Conservation (phyloP, 2,329 filamentous ascomycete species). For the Dothistroma pini region DNA sequence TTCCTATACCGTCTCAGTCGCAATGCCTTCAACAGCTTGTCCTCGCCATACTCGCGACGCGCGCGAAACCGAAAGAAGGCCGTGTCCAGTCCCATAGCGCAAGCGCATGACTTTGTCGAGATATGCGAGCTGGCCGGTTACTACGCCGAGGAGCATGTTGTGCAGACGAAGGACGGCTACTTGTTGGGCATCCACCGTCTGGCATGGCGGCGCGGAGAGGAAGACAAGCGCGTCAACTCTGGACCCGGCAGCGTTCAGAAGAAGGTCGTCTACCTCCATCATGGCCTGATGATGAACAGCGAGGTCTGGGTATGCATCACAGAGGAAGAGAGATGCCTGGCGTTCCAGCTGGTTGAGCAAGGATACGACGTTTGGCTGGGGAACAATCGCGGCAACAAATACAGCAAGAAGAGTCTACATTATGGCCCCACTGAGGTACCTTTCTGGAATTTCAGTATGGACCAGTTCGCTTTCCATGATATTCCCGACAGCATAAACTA, state of each 20-base stretch:
- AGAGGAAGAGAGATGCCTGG: conserved; percentile 77
- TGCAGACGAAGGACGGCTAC: conserved; percentile 92
- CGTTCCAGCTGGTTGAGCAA: conserved; percentile 81
- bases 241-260: conserved; percentile 67
- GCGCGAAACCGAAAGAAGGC: conserved; percentile 63
- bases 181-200: conserved; percentile 85
- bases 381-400: conserved; percentile 98
- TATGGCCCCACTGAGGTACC: conserved; percentile 67
- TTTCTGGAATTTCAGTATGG: conserved; percentile 99
- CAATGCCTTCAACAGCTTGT: conserved; percentile 74
- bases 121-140: conserved; percentile 91
- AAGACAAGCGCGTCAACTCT: conserved; percentile 71
- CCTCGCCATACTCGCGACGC: conserved; percentile 64
- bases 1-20: conserved; percentile 81
- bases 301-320: conserved; percentile 97
- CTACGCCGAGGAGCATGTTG: conserved; percentile 91
- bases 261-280: conserved; percentile 88
- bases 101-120: conserved; percentile 88
- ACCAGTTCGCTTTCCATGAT: conserved; percentile 96
- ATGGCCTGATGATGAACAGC: conserved; percentile 96
- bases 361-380: conserved; percentile 98
- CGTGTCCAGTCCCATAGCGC: conserved; percentile 60
- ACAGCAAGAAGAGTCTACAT: conserved; percentile 88
- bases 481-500: conserved; percentile 94
- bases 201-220: conserved; percentile 77